These are phyloP conservation scores for Cenococcum geophilum DNA, from an alignment of 495 filamentous ascomycete species.

Conservation along the genomic window DNA sequence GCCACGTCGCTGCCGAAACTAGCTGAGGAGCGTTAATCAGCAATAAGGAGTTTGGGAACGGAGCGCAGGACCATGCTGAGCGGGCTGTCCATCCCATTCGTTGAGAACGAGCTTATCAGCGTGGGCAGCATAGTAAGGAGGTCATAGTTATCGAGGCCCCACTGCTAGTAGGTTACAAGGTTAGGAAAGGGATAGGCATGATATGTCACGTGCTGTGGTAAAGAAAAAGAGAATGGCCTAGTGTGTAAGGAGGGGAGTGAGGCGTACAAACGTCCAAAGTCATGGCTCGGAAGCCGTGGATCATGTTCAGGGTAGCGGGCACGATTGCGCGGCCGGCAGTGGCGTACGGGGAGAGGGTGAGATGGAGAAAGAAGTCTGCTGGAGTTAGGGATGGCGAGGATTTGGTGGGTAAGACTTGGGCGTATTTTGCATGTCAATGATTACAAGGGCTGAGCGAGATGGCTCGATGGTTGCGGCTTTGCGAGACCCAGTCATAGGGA, in stretches of 20 bases:
- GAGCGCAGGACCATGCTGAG: too few relatives aligned
- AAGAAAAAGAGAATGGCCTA: too few relatives aligned
- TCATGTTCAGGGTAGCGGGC: slow-evolving; percentile 36
- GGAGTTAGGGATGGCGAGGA: too few relatives aligned
- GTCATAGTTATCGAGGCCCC: slow-evolving; percentile 49
- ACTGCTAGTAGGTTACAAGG: slow-evolving; percentile 20
- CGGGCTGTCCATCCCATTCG: not conserved
- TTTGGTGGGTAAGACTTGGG: too few relatives aligned
- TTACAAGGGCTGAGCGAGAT: slow-evolving; percentile 45
- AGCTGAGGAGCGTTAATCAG: too few relatives aligned
- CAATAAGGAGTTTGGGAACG: too few relatives aligned
- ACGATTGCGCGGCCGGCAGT: slow-evolving; percentile 33
- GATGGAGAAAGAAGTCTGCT: slow-evolving; percentile 45
- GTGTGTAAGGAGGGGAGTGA: too few relatives aligned
- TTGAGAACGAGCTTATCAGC: slow-evolving; percentile 35
- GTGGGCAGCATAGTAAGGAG: slow-evolving; percentile 37
- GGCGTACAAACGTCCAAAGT: slow-evolving; percentile 47
- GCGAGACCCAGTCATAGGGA: slow-evolving; percentile 28
- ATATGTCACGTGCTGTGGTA: too few relatives aligned
- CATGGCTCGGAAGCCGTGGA: slow-evolving; percentile 42
- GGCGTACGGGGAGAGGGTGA: slow-evolving; percentile 33
- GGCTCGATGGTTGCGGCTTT: slow-evolving; percentile 37
- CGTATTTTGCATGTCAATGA: slow-evolving; percentile 56
- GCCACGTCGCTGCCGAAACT: slow-evolving; percentile 28
- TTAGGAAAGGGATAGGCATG: too few relatives aligned